Conservation (phyloP, 371 early-diverging fungal species). For the Mucor sp. region DNA sequence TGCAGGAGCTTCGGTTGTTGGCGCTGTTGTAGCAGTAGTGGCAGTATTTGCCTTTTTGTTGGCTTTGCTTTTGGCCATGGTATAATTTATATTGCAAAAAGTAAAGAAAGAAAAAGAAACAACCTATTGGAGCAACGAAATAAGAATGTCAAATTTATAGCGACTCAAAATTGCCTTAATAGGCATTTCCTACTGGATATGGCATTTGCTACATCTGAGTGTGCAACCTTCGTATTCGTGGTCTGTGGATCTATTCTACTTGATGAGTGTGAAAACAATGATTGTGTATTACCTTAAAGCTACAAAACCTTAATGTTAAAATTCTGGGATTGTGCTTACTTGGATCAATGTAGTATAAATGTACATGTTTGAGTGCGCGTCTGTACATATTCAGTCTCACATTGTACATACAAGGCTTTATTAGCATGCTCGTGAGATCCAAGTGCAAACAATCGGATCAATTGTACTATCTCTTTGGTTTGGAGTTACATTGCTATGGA, state of each 20-base stretch:
- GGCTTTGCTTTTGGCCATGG: neutral
- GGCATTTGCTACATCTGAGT: neutral
- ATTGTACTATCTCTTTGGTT: no score
- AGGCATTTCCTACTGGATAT: neutral
- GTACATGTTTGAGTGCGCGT: no score
- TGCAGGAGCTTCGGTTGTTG: neutral
- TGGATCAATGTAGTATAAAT: no score
- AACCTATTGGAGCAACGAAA: neutral
- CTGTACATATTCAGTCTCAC: no score
- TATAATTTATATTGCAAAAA: neutral
- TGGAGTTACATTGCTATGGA: no score
- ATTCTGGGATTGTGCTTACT: no score
- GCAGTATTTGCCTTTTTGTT: neutral
- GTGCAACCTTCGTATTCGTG: neutral
- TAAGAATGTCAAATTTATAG: neutral
- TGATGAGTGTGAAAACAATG: neutral
- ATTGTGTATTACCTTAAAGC: neutral
- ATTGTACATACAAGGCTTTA: no score
- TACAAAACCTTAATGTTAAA: no score
- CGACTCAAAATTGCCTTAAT: neutral
- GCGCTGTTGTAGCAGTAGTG: neutral
- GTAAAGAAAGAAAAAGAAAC: neutral
- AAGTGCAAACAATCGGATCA: no score
- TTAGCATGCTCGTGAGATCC: no score
- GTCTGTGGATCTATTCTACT: neutral